Conservation (phyloP, 495 filamentous ascomycete species). For the Penicillium malachiteum region DNA sequence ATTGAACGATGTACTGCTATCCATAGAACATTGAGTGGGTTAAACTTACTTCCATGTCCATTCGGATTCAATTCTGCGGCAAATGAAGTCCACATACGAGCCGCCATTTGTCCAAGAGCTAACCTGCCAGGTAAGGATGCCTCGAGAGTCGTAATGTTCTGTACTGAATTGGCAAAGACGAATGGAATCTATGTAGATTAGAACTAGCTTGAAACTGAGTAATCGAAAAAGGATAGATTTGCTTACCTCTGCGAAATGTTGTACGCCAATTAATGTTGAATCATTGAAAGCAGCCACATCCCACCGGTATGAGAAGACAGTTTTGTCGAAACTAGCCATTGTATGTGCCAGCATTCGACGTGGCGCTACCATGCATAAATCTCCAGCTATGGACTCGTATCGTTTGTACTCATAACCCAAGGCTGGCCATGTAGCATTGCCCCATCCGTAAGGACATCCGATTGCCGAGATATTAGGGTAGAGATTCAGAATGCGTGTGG, state of each 20-base stretch:
- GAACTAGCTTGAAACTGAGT: no score
- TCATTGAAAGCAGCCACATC: conserved; percentile 34
- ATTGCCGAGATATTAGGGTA: conserved; percentile 47
- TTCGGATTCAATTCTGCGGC: conserved; percentile 52
- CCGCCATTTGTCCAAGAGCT: conserved; percentile 42
- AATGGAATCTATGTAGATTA: conserved; percentile 31
- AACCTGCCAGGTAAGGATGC: conserved; percentile 27
- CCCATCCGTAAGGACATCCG: conserved; percentile 51
- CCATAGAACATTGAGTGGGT: not conserved
- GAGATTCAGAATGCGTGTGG: conserved; percentile 26
- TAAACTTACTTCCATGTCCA: conserved; percentile 25
- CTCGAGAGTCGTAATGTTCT: conserved; percentile 32
- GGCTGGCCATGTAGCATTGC: conserved; percentile 40
- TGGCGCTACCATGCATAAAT: conserved; percentile 54
- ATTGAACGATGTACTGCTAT: no score
- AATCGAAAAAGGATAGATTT: no score
- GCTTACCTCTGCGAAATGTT: conserved; percentile 42
- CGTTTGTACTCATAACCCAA: conserved; percentile 53
- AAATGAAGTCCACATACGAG: conserved; percentile 55
- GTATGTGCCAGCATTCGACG: conserved; percentile 51
- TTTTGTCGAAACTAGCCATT: conserved; percentile 40
- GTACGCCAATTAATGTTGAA: conserved; percentile 31
- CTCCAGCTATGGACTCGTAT: conserved; percentile 51
- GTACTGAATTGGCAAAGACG: conserved; percentile 52
- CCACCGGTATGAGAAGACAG: conserved; percentile 60